phyloP scores from a whole-genome alignment of 495 filamentous ascomycete genomes.

The Hypoxylon subgilvum region DNA sequence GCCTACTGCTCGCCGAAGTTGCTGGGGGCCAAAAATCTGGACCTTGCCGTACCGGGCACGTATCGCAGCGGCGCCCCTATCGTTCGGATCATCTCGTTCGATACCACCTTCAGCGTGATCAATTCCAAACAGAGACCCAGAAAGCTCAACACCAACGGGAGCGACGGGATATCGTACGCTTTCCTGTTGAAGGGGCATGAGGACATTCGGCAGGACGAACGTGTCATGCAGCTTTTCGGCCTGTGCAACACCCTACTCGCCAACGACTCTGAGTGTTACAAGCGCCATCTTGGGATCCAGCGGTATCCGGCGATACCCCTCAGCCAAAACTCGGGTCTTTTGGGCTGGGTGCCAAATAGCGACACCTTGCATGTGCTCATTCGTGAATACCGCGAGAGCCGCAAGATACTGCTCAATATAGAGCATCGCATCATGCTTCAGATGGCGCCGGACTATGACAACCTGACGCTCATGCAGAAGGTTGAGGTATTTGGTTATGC shows the following conservation, averaged over 20 bases:
- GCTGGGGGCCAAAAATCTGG: constrained; percentile 78
- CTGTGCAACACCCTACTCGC: constrained; percentile 91
- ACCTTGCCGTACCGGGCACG: constrained; percentile 91
- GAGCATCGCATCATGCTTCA: constrained; percentile 99
- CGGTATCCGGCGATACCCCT: constrained; percentile 92
- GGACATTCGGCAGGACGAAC: constrained; percentile 97
- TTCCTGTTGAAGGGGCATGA: constrained; percentile 95
- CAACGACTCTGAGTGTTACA: constrained; percentile 93
- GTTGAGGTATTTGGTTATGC: constrained; percentile 99
- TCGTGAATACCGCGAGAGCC: constrained; percentile 93
- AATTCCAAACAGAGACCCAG: constrained; percentile 95
- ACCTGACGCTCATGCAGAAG: constrained; percentile 98
- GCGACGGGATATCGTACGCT: constrained; percentile 82
- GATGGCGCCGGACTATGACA: constrained; percentile 99
- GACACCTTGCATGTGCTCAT: constrained; percentile 96
- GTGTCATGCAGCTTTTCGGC: constrained; percentile 98
- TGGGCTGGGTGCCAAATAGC: constrained; percentile 98
- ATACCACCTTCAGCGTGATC: constrained; percentile 86
- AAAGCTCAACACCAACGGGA: constrained; percentile 85
- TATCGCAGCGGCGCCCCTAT: constrained; percentile 88
- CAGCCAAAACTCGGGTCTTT: constrained; percentile 90
- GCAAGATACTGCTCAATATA: constrained; percentile 97
- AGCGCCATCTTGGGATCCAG: constrained; percentile 94
- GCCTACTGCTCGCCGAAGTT: constrained; percentile 95
- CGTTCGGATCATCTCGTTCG: constrained; percentile 85